Base-by-base conservation (phyloP, 2,329 filamentous ascomycete species). In the Alternaria infectoria region DNA sequence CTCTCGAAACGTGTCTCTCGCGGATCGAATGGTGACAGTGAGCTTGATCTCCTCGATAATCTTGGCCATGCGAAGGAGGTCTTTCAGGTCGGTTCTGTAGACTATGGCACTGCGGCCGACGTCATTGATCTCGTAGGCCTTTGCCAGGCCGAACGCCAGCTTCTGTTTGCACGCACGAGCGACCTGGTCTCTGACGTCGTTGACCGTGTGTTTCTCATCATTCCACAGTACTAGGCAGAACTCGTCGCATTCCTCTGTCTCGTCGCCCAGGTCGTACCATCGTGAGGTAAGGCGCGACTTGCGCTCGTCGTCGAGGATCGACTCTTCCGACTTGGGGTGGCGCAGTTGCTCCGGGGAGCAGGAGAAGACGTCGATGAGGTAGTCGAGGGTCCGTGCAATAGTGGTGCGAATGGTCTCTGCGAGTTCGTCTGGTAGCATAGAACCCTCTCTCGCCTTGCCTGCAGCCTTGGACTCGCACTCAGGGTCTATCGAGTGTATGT, bases 331-430 rank as follows among this genome's bases (percentile, higher is more conserved):
- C 83, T 98, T 99, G 9, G 90, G 85, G 64, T 97, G 85, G 44
- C 96, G 89, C 52, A 99, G 85, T 81, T 99, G 95, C 81, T 99
- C 96, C 0, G 96, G 96, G 2, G 95, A 96, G 81, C 96, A 99
- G 3, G 96, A 98, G 68, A 98, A 93, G 65, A 99, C 93, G 82
- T 99, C 96, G 82, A 95, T 97, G 67, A 99, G 90, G 78, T 97
- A 99, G 82, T 99, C 96, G 66, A 98, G 87, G 11, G 90, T 90
- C 62, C 93, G 88, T 2, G 92, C 89, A 67, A 99, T 90, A 0
- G 96, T 98, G 86, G 92, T 93, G 59, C 90, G 88, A 65, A 98
- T 93, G 72, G 89, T 91, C 61, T 89, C 84, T 30, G 91, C 83
- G 56, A 98, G 85, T 45, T 97, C 93, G 30, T 88, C 85, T 0